Percentiles rank a stretch among this genome's conserved stretches.
phyloP scores from a whole-genome alignment of 805 yeast genomes.

The Phaffomyces antillensis region DNA sequence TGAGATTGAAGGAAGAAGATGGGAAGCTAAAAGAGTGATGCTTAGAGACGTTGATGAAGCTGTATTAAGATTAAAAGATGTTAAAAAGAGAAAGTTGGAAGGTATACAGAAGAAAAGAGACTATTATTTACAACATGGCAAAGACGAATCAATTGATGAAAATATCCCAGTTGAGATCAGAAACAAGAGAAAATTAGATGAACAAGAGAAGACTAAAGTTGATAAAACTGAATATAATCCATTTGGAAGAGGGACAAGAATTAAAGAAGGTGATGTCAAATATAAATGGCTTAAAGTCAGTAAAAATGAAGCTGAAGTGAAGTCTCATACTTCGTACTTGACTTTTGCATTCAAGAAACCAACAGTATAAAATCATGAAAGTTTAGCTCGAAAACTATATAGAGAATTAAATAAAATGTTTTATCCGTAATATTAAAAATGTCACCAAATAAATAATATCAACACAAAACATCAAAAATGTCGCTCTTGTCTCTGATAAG shows the following conservation, averaged over 20 bases:
- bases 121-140: slow-evolving; percentile 22
- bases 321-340: slow-evolving; percentile 88
- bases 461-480: background rate
- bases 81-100: slow-evolving; percentile 60
- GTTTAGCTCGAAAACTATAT: background rate
- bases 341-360: slow-evolving; percentile 69
- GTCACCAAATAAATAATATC: too few relatives aligned
- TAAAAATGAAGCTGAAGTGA: slow-evolving; percentile 74
- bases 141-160: slow-evolving; percentile 19
- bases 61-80: slow-evolving; percentile 69
- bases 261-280: slow-evolving; percentile 79
- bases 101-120: slow-evolving; percentile 51
- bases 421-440: background rate
- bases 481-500: background rate
- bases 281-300: slow-evolving; percentile 84
- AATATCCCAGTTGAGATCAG: slow-evolving; percentile 14
- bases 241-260: slow-evolving; percentile 82
- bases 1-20: slow-evolving; percentile 75
- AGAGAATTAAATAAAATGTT: background rate
- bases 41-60: slow-evolving; percentile 75
- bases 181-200: slow-evolving; percentile 19
- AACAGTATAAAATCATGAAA: background rate
- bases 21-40: slow-evolving; percentile 91
- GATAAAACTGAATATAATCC: slow-evolving; percentile 69
- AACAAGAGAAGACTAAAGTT: slow-evolving; percentile 21